Percentiles rank a stretch among this genome's conserved stretches.
Evolutionary conservation across 2,329 filamentous ascomycete genomes (phyloP).

Genomic region (Eurotiales sp.): DNA sequence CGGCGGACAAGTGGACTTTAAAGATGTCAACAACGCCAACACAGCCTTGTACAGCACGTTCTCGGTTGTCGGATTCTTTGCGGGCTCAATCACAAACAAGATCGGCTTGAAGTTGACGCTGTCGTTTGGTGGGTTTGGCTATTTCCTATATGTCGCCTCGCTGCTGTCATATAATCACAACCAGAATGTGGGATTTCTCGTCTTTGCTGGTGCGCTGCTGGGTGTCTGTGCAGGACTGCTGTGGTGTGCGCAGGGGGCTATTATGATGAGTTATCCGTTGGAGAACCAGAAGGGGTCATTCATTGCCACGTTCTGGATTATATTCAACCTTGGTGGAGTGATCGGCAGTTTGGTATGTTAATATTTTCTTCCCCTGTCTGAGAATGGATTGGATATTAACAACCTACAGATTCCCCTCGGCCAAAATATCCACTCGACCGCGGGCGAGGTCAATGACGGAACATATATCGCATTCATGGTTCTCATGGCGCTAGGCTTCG

Average conservation of each 20-base stretch:
- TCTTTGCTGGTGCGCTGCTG: conserved; percentile 48
- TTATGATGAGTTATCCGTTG: conserved; percentile 75
- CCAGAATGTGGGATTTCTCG: conserved; percentile 45
- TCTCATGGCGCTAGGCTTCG: conserved; percentile 70
- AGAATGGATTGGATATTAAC: not conserved
- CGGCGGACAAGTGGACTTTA: conserved; percentile 56
- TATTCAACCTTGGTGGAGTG: conserved; percentile 88
- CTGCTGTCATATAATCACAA: conserved; percentile 51
- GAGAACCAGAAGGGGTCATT: conserved; percentile 81
- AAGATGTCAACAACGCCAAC: conserved; percentile 63
- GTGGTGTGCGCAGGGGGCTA: conserved; percentile 50
- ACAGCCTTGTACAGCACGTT: conserved; percentile 71
- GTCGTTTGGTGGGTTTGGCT: conserved; percentile 46
- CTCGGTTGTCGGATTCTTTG: conserved; percentile 61
- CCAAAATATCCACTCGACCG: conserved; percentile 42
- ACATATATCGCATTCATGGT: conserved; percentile 88
- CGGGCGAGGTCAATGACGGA: conserved; percentile 55
- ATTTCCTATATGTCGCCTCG: conserved; percentile 48
- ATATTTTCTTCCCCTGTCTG: not conserved
- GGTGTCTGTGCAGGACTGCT: conserved; percentile 49
- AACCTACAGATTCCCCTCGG: conserved; percentile 40
- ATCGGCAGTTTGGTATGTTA: conserved; percentile 67
- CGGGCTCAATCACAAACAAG: conserved; percentile 48
- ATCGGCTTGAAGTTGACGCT: conserved; percentile 43
- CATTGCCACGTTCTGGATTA: conserved; percentile 90